phyloP scores from a whole-genome alignment of 192 early-diverging fungal genomes.

The Rhizoclosmatium sp. region DNA sequence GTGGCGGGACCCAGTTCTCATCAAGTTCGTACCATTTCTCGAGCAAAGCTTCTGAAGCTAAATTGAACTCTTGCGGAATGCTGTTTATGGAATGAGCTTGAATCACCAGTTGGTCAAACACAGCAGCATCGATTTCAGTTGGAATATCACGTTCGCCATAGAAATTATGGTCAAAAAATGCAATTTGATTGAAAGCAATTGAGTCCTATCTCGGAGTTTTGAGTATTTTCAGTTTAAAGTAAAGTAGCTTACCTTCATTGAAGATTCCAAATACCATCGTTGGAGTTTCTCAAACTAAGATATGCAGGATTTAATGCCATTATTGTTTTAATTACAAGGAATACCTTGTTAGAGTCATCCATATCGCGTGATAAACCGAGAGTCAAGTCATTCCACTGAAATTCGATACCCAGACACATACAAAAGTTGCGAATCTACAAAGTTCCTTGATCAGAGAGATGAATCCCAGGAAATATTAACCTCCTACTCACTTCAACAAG shows the following conservation, averaged over 20 bases:
- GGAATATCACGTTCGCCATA: conserved; percentile 23
- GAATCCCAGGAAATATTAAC: not conserved
- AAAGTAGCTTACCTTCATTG: conserved; percentile 6
- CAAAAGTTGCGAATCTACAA: conserved; percentile 5
- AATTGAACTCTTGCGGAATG: not conserved
- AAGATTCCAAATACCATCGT: conserved; percentile 7
- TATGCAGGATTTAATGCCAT: too few relatives aligned
- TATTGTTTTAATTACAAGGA: not conserved
- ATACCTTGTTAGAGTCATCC: not conserved
- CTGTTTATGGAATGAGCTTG: conserved; percentile 7
- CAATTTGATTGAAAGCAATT: conserved; percentile 15
- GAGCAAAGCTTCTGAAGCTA: not conserved
- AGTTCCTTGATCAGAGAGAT: not conserved
- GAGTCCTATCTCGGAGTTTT: conserved; percentile 29
- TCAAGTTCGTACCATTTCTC: conserved; percentile 30
- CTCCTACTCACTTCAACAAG: not conserved
- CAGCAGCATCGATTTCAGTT: conserved; percentile 21
- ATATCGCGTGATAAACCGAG: not conserved
- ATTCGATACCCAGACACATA: conserved; percentile 30
- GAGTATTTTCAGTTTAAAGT: conserved; percentile 3
- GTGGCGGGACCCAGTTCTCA: conserved; percentile 16
- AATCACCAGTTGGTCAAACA: conserved; percentile 9
- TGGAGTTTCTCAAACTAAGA: not conserved
- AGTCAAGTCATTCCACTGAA: conserved; percentile 25
- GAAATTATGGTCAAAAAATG: conserved; percentile 9